Base-by-base conservation (phyloP, 352 stramenopile species). In the Pythium coloratum region DNA sequence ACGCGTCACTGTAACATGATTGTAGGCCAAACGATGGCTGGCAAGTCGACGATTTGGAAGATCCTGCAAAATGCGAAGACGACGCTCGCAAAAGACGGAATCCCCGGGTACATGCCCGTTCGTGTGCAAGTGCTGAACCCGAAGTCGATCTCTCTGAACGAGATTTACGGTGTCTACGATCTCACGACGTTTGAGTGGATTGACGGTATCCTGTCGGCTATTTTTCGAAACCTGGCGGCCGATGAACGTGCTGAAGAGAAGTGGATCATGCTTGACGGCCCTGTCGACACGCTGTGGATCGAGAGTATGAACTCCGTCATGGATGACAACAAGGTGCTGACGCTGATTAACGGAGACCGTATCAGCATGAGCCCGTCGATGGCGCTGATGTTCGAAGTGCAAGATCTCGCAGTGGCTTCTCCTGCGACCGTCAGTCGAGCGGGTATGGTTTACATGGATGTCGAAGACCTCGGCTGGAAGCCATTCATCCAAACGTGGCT, bases 1-100 rank as follows among this genome's bases (percentile, higher is more conserved):
- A 97, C 96, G 24, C 91, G 95, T 1, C 97, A 98, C 60, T 97
- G 95, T 55, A 97, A 96, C 42, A 98, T 97, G 76, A 92, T 98
- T 33, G 94, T 98, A 7, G 94, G 94, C 0, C 91, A 96, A 57
- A 97, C 93, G 0, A 90, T 96, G 64, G 91, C 87, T 6, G 94
- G 94, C 20, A 96, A 96, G 47, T 93, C 86, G 16, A 96, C 87
- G n/a, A 88, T 91, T 38, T 94, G 87, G 86, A 94, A 91, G 65
- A 92, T 80, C 0, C 65, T 95, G 0, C 80, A 90, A 47, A 61
- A 75, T 24, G 87, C 87, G 5, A 94, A 94, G 59, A 93, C 89
- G 6, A 75, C 68, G 2, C 70, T 97, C 10, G 77, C 88, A 8
- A 95, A 94, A 54, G 83, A 95, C 0, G 77, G 75, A 5, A 81